A percentile compares a stretch with the other conserved stretches of the same genome.
These are phyloP conservation scores for Fusarium sp. DNA, from an alignment of 2,329 filamentous ascomycete genomes.

Conservation along the genomic window DNA sequence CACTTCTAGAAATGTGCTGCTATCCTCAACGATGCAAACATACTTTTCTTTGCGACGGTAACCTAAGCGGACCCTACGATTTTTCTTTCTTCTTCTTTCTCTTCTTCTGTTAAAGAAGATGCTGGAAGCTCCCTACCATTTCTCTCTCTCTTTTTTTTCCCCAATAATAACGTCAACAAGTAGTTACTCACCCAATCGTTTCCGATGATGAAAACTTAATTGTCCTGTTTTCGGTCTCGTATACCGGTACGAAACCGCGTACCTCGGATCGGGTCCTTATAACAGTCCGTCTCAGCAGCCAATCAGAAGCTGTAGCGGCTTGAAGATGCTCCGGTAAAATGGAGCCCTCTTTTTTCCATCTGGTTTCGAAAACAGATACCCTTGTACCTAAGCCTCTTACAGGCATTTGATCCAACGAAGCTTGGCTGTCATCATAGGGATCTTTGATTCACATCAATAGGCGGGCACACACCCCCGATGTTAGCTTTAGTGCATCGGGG, in stretches of 20 bases:
- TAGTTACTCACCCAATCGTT: too few relatives aligned
- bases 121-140: too few relatives aligned
- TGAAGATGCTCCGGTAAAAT: constrained; percentile 25
- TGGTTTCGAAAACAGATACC: constrained; percentile 1
- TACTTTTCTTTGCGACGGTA: too few relatives aligned
- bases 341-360: neutral
- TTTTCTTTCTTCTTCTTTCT: too few relatives aligned
- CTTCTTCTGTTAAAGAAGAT: too few relatives aligned
- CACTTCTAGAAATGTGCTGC: too few relatives aligned
- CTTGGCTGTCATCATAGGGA: constrained; percentile 21
- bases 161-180: too few relatives aligned
- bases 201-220: constrained; percentile 11
- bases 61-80: too few relatives aligned
- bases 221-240: neutral
- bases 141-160: too few relatives aligned
- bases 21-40: too few relatives aligned
- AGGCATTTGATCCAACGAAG: neutral
- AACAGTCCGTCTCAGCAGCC: constrained; percentile 29
- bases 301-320: constrained; percentile 18
- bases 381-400: constrained; percentile 1
- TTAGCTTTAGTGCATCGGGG: constrained; percentile 41
- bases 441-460: neutral
- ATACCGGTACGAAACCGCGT: constrained; percentile 30
- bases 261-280: constrained; percentile 17
- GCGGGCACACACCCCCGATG: constrained; percentile 14